These are phyloP conservation scores for Scedosporium dehoogii DNA, from an alignment of 2,329 filamentous ascomycete genomes.

Conservation along the genomic window DNA sequence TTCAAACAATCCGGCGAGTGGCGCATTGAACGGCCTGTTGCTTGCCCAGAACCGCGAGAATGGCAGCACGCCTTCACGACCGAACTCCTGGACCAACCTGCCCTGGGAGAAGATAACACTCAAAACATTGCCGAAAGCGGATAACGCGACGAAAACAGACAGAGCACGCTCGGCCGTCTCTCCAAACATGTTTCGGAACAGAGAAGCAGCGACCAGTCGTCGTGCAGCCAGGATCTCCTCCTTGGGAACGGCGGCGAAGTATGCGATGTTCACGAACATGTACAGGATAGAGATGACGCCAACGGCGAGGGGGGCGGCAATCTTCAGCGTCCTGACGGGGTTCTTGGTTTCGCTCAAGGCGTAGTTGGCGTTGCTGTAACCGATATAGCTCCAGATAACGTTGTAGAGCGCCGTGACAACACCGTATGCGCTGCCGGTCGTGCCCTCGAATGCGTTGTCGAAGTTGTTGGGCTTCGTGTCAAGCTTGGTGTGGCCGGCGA, in stretches of 20 bases:
- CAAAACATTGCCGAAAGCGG: conserved; percentile 58
- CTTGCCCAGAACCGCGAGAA: conserved; percentile 53
- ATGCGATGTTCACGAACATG: conserved; percentile 57
- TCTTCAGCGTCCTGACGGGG: conserved; percentile 53
- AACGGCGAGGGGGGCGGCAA: conserved; percentile 53
- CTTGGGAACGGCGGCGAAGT: conserved; percentile 50
- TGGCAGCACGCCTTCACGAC: conserved; percentile 56
- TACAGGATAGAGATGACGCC: conserved; percentile 50
- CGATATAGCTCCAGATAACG: conserved; percentile 61
- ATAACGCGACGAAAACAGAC: conserved; percentile 57
- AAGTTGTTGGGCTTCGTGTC: conserved; percentile 53
- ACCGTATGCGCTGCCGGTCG: conserved; percentile 55
- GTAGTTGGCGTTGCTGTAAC: conserved; percentile 61
- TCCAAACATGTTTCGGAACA: conserved; percentile 49
- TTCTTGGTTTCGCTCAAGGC: conserved; percentile 55
- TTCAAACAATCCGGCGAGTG: conserved; percentile 49
- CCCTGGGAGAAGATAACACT: conserved; percentile 61
- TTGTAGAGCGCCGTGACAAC: conserved; percentile 63
- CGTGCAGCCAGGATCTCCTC: conserved; percentile 40
- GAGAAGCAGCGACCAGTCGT: conserved; percentile 41
- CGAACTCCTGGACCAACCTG: conserved; percentile 55
- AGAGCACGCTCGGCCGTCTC: conserved; percentile 44
- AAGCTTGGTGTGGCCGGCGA: conserved; percentile 50
- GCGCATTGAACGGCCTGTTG: conserved; percentile 54
- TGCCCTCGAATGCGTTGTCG: conserved; percentile 52